Base-by-base conservation (phyloP, 345 rosid species). In the Linum lewisii region DNA sequence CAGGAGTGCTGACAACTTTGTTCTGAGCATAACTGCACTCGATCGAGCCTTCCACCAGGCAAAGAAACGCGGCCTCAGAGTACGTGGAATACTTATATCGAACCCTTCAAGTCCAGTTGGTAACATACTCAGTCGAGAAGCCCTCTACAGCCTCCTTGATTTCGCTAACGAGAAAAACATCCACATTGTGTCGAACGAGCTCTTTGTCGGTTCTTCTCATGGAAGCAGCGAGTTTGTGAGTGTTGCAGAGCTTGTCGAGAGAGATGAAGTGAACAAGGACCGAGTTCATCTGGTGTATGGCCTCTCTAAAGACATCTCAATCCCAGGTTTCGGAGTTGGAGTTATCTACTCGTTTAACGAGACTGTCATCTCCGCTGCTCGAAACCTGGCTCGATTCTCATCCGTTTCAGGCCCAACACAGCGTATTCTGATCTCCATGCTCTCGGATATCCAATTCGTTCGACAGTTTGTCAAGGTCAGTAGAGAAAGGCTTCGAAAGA, bases 111-210 rank as follows among this genome's bases (percentile, higher is more conserved):
- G 76, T 61, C 95, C 95, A 16, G 83, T 85, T 63, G 95, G 97
- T 60, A 81, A 64, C 68, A 64, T 86, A 4, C 65, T 72, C 51
- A 77, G 65, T 37, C 81, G 72, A 50, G 91, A 86, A 36, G 76
- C 69, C 29, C 86, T 93, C 34, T 83, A 83, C 60, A 77, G 75
- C 70, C 82, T 93, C 56, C 71, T 88, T 38, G 87, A 86, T 75
- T 93, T 88, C 66, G 99, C 95, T 22, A 80, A 83, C 4, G 95
- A 83, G 75, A 88, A 80, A 75, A 93, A 93, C 81, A 82, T 88
- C 68, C 97, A 93, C 61, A 63, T 93, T 7, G 73, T 88, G 65
- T 84, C 81, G 32, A 83, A 88, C 26, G 99, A 93, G 74, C 63
- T 86, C 64, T 77, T 88, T 24, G 93, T 74, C 20, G 83, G 88